These are phyloP conservation scores for Telfairia occidentalis DNA, from an alignment of 331 rosid genomes.

Conservation along the genomic window DNA sequence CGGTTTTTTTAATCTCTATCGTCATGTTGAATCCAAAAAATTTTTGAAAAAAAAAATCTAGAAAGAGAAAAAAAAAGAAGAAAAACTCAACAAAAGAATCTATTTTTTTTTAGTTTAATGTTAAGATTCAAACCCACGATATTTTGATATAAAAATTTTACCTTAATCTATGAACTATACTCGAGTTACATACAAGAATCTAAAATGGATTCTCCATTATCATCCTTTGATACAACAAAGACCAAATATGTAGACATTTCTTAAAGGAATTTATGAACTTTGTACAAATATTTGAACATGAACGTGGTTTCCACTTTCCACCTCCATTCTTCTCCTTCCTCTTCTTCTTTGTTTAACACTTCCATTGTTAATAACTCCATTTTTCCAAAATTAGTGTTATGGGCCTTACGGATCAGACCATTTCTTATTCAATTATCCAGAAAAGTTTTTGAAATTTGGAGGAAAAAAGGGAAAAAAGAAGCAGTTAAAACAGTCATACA, in stretches of 20 bases:
- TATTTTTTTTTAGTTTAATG: too few species aligned
- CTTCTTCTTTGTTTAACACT: not conserved
- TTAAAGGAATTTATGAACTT: not conserved
- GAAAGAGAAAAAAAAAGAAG: too few species aligned
- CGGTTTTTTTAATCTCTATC: too few species aligned
- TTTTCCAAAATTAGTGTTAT: not conserved
- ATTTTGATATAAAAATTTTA: too few species aligned
- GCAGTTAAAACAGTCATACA: constrained; percentile 8
- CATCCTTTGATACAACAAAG: not conserved
- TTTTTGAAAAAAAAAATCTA: too few species aligned
- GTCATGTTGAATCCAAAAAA: too few species aligned
- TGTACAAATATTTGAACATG: not conserved
- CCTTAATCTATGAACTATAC: too few species aligned
- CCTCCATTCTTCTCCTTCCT: not conserved
- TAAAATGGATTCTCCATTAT: not conserved
- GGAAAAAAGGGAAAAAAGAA: not conserved
- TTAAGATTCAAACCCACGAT: too few species aligned
- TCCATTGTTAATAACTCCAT: not conserved
- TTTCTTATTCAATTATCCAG: not conserved
- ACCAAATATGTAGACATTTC: not conserved
- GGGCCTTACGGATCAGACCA: not conserved
- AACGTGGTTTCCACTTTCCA: constrained; percentile 14
- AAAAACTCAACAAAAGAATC: too few species aligned
- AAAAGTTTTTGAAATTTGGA: not conserved
- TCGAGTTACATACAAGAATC: too few species aligned